Evolutionary conservation across 2,329 filamentous ascomycete genomes (phyloP), one percentile per base, ranked within the genome.

Genomic region (Epichloe uncinata): DNA sequence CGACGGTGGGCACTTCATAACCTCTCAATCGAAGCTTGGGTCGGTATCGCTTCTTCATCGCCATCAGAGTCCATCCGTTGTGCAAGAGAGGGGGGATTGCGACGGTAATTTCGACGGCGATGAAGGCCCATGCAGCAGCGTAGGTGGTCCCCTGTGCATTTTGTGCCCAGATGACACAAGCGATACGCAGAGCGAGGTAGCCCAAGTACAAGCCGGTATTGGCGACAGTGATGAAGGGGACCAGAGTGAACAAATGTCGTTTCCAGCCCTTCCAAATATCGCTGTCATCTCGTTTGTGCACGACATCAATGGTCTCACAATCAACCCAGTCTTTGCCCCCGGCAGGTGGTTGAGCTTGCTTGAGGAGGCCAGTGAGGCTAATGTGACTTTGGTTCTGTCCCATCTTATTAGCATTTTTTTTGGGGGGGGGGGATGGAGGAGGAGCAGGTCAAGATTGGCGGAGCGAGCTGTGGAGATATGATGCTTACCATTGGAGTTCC

Each of bases 1-100:
- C 78, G 3, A 81, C 74, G 1, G 74, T 73, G 0, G 78, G 74
- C 3, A 73, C 69, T 2, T 72, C 64, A 11, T 69, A 64, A 12
- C 73, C 73, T 1, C 61, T 61, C n/a, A 79, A 60, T 26, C 76
- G 64, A 55, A 81, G 62, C 68, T 75, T 74, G 1, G 75, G 74
- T 22, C 76, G 66, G 15, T 67, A 66, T 22, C 77, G 67, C 63
- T 72, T 73, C 63, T 78, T 78, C 54, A 79, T 62, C 0, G 75
- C 72, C 64, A 72, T 70, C 69, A 80, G 73, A 2, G 75, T 77
- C 74, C 75, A 79, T 36, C 71, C 64, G 56, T 77, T 77, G 64
- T 80, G 76, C 66, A 78, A 79, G 62, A 3, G 73, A 69, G 5
- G 77, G 18, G 18, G 77, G 48, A 78, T 68, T 5, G 74, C 73